phyloP scores from a whole-genome alignment of 306 rosid species.

The Prunus persica region Prunus_persica_NCBIv2 NC_034011.1:5486501-5487000 shows the following conservation, averaged over 20 bases:
- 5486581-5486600: too few species aligned
- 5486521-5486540: too few species aligned
- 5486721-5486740: too few species aligned
- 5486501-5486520: too few species aligned
- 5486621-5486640: too few species aligned
- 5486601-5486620: too few species aligned
- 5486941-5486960: constrained; percentile 9
- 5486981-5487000: neutral
- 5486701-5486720: too few species aligned
- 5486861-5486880: neutral
- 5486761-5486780: neutral
- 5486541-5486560: too few species aligned
- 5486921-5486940: neutral
- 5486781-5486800: neutral
- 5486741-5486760: neutral
- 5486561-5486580: too few species aligned
- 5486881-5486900: neutral
- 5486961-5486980: neutral
- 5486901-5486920: constrained; percentile 16
- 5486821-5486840: neutral
- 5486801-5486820: constrained; percentile 10
- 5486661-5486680: too few species aligned
- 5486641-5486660: too few species aligned
- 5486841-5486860: constrained; percentile 3
- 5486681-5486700: too few species aligned